Evolutionary conservation across 192 early-diverging fungal genomes (phyloP), one percentile per base, ranked within the genome.

Genomic region (Glomus cerebriforme): DNA sequence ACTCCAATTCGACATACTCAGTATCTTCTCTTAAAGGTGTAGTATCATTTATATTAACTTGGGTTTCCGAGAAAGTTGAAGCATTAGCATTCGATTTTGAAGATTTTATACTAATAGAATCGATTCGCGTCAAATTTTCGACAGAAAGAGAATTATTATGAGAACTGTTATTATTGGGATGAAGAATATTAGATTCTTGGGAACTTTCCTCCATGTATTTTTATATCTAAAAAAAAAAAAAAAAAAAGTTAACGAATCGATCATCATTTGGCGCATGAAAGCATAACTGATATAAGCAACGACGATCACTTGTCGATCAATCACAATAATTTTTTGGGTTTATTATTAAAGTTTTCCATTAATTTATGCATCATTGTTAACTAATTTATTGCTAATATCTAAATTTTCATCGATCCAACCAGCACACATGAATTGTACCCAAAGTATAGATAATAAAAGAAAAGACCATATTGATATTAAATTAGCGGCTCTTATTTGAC

Each of bases 1-100:
- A 64, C 39, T 76, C 24, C 24, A 76, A 64, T 45, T 76, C 74
- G 26, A 64, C 62, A 45, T 29, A 71, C 6, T 49, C 69, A 24
- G 24, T n/a, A 7, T 54, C 69, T 7, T 27, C 68, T 17, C 17
- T 43, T 71, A 71, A 45, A 5, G 37, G 69, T 35, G 43, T 27
- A 27, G 39, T 71, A 45, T 71, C 69, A 49, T 4, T 54, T 43
- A 43, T 43, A 43, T 39, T 39, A 39, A 39, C 7, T 39, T 43
- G 39, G 10, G 39, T 43, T 43, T 43, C 39, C 10, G 39, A 43
- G 39, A n/a, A 45, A 69, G 35, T 26, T 39, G 66, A 68, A 37
- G 12, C 9, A 43, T 68, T 68, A 35, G n/a, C 0, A 68, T 37
- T 15, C 1, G 66, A 35, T 12, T 68, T 22, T 39, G 35, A 68